Base-by-base conservation (phyloP, 73 alveolate species). In the Paramecium sonneborni region DNA sequence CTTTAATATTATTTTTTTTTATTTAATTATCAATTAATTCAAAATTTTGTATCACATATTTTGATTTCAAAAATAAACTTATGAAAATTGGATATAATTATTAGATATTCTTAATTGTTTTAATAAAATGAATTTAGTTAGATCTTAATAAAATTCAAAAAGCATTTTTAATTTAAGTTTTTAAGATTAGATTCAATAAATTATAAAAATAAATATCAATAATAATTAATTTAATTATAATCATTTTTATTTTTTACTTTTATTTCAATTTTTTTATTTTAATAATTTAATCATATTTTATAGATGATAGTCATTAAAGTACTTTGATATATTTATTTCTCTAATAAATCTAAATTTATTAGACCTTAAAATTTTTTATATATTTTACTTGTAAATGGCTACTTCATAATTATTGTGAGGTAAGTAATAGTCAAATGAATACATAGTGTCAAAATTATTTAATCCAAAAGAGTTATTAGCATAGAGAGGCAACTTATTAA, bases 341-440 rank as follows among this genome's bases (percentile, higher is more conserved):
- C 24, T 79, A 6, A 37, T 41, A 5, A 23, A 12, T 32, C 44
- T 62, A 12, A 62, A 62, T 62, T 26, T 30, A 6, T 62, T 62
- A 30, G 84, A 43, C 26, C 84, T 62, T 12, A 12, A 62, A 5
- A 52, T 1, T 14, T 62, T 6, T 23, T 10, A 7, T 1, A 62
- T 14, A 23, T 23, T n/a, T n/a, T 79, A 32, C 69, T 38, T 44
- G 21, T 30, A 37, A 2, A 23, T 44, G 9, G 86, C 24, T n/a
- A 72, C 3, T 72, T 23, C 44, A 41, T 41, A 79, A 44, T 79
- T 79, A 46, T 79, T 43, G 12, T 79, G 72, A 20, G 90, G 90
- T 10, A 30, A 21, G 15, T 79, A 79, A n/a, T 30, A 9, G 1
- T 79, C 90, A 26, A 43, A 79, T 38, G 28, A 18, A 23, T 79